Evolutionary conservation across 345 rosid species (phyloP), one percentile per base, ranked within the genome.

Genomic region (Hibiscus mutabilis): DNA sequence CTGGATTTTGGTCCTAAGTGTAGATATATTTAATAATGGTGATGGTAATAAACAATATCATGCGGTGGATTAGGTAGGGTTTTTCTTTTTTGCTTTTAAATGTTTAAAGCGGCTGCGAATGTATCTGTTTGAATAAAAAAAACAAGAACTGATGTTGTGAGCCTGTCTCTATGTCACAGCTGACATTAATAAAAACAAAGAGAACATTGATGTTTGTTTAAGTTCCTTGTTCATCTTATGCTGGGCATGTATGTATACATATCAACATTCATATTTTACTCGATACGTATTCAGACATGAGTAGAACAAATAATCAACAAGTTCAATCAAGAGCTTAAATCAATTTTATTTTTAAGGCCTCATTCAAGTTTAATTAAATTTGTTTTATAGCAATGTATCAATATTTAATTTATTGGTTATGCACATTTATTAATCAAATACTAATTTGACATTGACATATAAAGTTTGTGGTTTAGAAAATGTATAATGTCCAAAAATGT

Each of bases 1-100:
- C 25, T 24, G 67, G 74, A 59, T 71, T 71, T 60, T 42, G 67
- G 58, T 27, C 44, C n/a, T 71, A 31, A 42, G 8, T 71, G 67
- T 71, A 60, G 67, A 71, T 58, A 25, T 8, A 4, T 57, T 69
- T 0, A 69, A 55, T 44, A 70, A 59, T 59, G 58, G 58, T 57
- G 44, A 27, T 55, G 44, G 11, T 71, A 27, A 71, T 42, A 44
- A 71, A 71, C 74, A 71, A 42, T 46, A 14, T 44, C 40, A 58
- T 70, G n/a, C n/a, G 25, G n/a, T 57, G 61, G 31, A 22, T 57
- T 53, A 25, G 16, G 60, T 10, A 22, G 2, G 27, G 27, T 55
- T 9, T 33, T n/a, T 16, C 8, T 52, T 52, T 51, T 33, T n/a
- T 33, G 35, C 6, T 33, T 31, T 5, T 33, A 37, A 18, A 9